phyloP scores from a whole-genome alignment of 1,284 basidiomycete genomes.

The Schizopora paradoxa region DNA sequence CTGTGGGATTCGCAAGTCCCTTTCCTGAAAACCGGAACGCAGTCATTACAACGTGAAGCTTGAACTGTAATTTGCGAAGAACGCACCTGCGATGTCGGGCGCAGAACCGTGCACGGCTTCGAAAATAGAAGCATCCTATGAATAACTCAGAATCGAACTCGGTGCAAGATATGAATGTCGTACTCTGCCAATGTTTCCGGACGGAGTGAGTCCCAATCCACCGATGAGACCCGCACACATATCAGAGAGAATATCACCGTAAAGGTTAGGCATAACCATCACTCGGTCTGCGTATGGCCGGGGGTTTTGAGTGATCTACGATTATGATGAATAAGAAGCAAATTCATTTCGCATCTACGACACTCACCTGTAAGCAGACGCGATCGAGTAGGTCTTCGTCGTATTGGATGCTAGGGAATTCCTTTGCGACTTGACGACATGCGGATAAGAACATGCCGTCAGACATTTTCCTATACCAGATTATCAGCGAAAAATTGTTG shows the following conservation, averaged over 20 bases:
- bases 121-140: slow-evolving; percentile 95
- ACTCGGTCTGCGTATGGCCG: slow-evolving; percentile 92
- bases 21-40: slow-evolving; percentile 58
- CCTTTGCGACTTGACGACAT: slow-evolving; percentile 94
- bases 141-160: slow-evolving; percentile 20
- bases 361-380: slow-evolving; percentile 81
- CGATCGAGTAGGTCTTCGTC: slow-evolving; percentile 98
- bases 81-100: slow-evolving; percentile 75
- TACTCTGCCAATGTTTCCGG: slow-evolving; percentile 95
- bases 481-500: slow-evolving; percentile 1
- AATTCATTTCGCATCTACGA: slow-evolving; percentile 5
- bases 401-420: slow-evolving; percentile 91
- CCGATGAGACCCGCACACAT: slow-evolving; percentile 99
- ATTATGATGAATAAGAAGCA: slow-evolving; percentile 3
- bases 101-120: slow-evolving; percentile 99
- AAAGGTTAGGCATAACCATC: slow-evolving; percentile 99
- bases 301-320: slow-evolving; percentile 86
- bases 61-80: neutral
- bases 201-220: slow-evolving; percentile 95
- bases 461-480: slow-evolving; percentile 83
- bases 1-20: slow-evolving; percentile 97
- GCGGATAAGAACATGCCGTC: slow-evolving; percentile 99
- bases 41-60: slow-evolving; percentile 1
- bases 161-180: slow-evolving; percentile 24
- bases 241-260: slow-evolving; percentile 96